These are phyloP conservation scores for Moricandia arvensis DNA, from an alignment of 345 rosid genomes.

Conservation along the genomic window DNA sequence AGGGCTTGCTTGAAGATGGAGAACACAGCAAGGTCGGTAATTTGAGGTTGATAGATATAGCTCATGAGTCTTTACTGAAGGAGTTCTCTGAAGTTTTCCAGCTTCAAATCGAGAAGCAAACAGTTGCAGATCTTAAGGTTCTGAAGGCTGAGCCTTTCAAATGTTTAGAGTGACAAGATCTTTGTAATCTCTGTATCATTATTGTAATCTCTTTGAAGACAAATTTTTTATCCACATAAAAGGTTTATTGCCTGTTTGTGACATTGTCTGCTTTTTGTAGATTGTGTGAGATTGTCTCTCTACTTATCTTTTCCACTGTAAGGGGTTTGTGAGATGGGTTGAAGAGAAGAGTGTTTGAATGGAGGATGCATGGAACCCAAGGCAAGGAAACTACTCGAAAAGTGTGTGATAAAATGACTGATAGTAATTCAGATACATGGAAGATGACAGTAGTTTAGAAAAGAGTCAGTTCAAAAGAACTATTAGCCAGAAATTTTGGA, in stretches of 20 bases:
- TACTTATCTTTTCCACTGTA: slow-evolving; percentile 7
- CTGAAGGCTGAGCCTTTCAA: slow-evolving; percentile 16
- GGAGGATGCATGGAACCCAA: not conserved
- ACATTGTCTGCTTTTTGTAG: slow-evolving; percentile 19
- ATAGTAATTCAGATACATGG: slow-evolving; percentile 13
- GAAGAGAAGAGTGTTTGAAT: not conserved
- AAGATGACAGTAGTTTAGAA: not conserved
- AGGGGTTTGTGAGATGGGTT: not conserved
- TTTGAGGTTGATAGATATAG: slow-evolving; percentile 41
- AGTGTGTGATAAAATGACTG: not conserved
- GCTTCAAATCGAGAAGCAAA: slow-evolving; percentile 42
- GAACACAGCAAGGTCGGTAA: slow-evolving; percentile 20
- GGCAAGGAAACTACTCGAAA: slow-evolving; percentile 5
- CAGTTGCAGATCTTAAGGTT: slow-evolving; percentile 16
- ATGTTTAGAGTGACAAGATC: not conserved
- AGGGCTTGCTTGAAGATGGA: slow-evolving; percentile 39
- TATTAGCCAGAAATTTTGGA: not conserved
- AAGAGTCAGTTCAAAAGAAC: not conserved
- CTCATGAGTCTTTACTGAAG: slow-evolving; percentile 50
- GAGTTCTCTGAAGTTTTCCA: slow-evolving; percentile 72
- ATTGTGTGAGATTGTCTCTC: slow-evolving; percentile 15
- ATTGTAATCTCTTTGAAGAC: slow-evolving; percentile 12
- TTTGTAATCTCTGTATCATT: slow-evolving; percentile 14
- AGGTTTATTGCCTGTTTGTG: slow-evolving; percentile 9
- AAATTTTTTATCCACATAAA: not conserved